Evolutionary conservation across 371 early-diverging fungal species (phyloP).

Genomic region (Rhizopus delemar): DNA sequence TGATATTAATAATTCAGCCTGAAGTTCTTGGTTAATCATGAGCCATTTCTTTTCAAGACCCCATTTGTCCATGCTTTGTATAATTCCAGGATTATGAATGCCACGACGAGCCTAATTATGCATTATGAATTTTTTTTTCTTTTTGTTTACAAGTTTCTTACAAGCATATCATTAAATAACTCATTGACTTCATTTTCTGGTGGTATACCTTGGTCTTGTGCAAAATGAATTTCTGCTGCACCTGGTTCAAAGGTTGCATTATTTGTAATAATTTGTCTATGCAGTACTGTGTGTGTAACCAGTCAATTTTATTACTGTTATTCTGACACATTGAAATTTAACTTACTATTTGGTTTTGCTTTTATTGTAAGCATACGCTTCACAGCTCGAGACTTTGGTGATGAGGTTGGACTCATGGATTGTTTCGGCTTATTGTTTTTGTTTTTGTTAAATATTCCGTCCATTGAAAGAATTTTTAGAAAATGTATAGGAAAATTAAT

Average conservation of each 20-base stretch:
- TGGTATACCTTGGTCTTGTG: conserved; percentile 26
- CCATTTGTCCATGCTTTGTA: conserved; percentile 39
- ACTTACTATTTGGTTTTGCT: neutral
- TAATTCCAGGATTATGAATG: conserved; percentile 37
- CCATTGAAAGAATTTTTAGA: neutral
- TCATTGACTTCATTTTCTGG: conserved; percentile 32
- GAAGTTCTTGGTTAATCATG: conserved; percentile 50
- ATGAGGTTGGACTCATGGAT: neutral
- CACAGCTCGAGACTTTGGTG: neutral
- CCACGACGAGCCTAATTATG: conserved; percentile 42
- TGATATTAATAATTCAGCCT: conserved; percentile 39
- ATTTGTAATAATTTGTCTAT: conserved; percentile 10
- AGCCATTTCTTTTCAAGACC: conserved; percentile 50
- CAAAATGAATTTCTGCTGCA: conserved; percentile 24
- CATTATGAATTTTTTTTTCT: neutral
- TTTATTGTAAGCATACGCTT: conserved; percentile 4
- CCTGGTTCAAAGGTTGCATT: conserved; percentile 29
- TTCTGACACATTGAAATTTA: neutral
- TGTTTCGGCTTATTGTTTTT: neutral
- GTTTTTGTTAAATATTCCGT: conserved; percentile 1
- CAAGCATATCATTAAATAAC: conserved; percentile 47
- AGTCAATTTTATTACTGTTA: neutral
- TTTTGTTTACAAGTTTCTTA: conserved; percentile 8
- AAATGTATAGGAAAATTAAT: neutral
- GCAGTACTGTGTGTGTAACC: conserved; percentile 1